phyloP scores from a whole-genome alignment of 2,329 filamentous ascomycete species.

The Arthroderma sp. region DNA sequence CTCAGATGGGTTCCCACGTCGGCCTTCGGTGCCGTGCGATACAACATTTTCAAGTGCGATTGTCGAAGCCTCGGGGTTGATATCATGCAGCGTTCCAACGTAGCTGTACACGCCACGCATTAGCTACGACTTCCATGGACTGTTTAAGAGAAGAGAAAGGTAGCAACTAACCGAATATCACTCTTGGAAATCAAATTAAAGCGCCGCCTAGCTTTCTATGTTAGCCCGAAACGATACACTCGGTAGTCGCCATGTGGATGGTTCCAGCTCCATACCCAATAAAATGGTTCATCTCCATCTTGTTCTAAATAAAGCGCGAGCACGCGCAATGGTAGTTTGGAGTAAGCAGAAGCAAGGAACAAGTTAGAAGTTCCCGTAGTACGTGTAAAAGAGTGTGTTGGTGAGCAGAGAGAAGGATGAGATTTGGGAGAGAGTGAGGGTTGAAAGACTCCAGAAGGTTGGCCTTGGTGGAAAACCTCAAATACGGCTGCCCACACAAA shows the following conservation, averaged over 20 bases:
- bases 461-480: slow-evolving; percentile 13
- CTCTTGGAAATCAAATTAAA: slow-evolving; percentile 97
- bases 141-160: slow-evolving; percentile 7
- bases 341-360: background rate
- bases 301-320: slow-evolving; percentile 21
- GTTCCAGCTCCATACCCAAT: slow-evolving; percentile 29
- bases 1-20: slow-evolving; percentile 61
- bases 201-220: slow-evolving; percentile 50
- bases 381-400: background rate
- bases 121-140: background rate
- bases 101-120: slow-evolving; percentile 49
- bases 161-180: slow-evolving; percentile 68
- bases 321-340: slow-evolving; percentile 14
- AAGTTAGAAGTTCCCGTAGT: too few species aligned
- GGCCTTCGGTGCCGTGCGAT: slow-evolving; percentile 87
- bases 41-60: slow-evolving; percentile 94
- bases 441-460: slow-evolving; percentile 3
- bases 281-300: slow-evolving; percentile 38
- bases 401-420: background rate
- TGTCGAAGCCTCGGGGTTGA: slow-evolving; percentile 93
- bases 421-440: slow-evolving; percentile 11
- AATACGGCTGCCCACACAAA: slow-evolving; percentile 22
- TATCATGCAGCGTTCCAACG: slow-evolving; percentile 89
- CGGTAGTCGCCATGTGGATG: slow-evolving; percentile 1
- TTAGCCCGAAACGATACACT: slow-evolving; percentile 5